These are phyloP conservation scores for Auricularia heimuer DNA, from an alignment of 768 basidiomycete species.

Conservation along the genomic window DNA sequence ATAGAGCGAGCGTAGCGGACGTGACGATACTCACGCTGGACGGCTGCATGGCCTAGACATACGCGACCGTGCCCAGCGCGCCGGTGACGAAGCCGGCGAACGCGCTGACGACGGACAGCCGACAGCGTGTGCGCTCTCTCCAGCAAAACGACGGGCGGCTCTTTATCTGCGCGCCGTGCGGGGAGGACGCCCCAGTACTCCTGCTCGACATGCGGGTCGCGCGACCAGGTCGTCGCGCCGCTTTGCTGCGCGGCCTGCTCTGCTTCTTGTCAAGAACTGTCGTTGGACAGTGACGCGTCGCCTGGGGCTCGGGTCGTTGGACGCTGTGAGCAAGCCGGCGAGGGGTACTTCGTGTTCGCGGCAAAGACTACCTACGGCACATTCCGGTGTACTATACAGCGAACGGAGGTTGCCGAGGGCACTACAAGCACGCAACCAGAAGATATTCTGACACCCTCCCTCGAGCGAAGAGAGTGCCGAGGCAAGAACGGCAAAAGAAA, in stretches of 20 bases:
- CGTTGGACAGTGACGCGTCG: too few relatives aligned
- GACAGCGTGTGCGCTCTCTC: constrained; percentile 40
- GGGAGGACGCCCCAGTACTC: constrained; percentile 34
- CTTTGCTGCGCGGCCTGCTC: constrained; percentile 3
- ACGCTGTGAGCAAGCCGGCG: too few relatives aligned
- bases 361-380: too few relatives aligned
- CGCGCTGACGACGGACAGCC: constrained; percentile 38
- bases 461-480: too few relatives aligned
- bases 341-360: too few relatives aligned
- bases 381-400: too few relatives aligned
- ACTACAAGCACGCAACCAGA: too few relatives aligned
- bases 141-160: constrained; percentile 27
- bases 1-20: constrained; percentile 29
- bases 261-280: not conserved
- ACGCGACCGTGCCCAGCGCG: constrained; percentile 40
- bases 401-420: too few relatives aligned
- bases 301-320: too few relatives aligned
- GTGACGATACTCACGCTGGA: constrained; percentile 35
- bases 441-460: too few relatives aligned
- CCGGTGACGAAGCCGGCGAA: constrained; percentile 41
- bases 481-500: too few relatives aligned
- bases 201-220: constrained; percentile 42
- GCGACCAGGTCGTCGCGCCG: not conserved
- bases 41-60: constrained; percentile 41
- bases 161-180: constrained; percentile 15